These are phyloP conservation scores for Globisporangium nunn DNA, from an alignment of 352 stramenopile genomes.

Conservation along the genomic window DNA sequence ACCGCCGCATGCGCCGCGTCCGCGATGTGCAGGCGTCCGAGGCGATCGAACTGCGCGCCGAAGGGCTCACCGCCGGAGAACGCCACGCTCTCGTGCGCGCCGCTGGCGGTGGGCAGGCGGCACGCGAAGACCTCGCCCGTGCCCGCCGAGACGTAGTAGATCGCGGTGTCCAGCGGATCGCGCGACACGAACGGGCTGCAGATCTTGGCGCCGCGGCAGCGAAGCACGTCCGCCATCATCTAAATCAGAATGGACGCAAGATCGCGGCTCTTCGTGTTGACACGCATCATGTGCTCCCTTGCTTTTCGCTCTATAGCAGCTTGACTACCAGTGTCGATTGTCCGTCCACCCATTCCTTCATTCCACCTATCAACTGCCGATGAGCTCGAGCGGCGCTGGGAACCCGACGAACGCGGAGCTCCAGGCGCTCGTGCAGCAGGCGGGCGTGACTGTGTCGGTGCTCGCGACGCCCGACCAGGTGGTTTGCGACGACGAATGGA, in stretches of 20 bases:
- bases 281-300: too few species aligned
- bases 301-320: too few species aligned
- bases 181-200: conserved; percentile 57
- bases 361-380: not conserved
- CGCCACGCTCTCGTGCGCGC: conserved; percentile 32
- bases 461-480: conserved; percentile 54
- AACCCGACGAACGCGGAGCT: conserved; percentile 66
- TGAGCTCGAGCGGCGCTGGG: conserved; percentile 33
- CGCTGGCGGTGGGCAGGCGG: conserved; percentile 27
- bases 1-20: conserved; percentile 72
- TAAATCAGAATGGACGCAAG: too few species aligned
- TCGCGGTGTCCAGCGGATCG: conserved; percentile 14
- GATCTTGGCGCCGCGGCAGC: conserved; percentile 60
- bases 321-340: too few species aligned
- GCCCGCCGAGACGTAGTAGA: conserved; percentile 70
- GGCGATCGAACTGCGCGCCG: conserved; percentile 56
- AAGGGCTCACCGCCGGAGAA: conserved; percentile 67
- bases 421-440: conserved; percentile 70
- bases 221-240: conserved; percentile 26
- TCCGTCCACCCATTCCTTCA: not conserved
- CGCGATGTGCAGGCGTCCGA: conserved; percentile 53
- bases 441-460: conserved; percentile 57
- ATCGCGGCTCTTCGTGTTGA: not conserved
- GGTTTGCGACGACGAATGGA: conserved; percentile 82
- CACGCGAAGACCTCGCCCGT: conserved; percentile 63